Evolutionary conservation across 805 yeast genomes (phyloP), one percentile per base, ranked within the genome.

Genomic region (Kregervanrija pseudodelftensis): DNA sequence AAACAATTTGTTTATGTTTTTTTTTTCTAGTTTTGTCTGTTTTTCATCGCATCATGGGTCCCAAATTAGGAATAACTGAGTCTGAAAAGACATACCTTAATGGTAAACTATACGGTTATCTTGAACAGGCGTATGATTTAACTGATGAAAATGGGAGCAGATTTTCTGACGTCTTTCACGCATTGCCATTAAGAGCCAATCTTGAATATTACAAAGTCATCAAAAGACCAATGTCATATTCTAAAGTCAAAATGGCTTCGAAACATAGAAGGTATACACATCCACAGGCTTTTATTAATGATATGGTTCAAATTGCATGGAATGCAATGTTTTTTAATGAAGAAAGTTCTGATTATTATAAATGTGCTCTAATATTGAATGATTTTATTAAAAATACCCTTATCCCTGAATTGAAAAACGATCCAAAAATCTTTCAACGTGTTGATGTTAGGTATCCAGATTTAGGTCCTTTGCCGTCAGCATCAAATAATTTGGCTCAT

Each of bases 301-400:
- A 90, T 61, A 60, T 90, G 47, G 87, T 83, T 0, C 95, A 86
- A 61, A 84, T 91, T 42, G 76, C 87, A 1, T 87, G 95, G 89
- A 91, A 91, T 59, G 96, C 97, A 3, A 77, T 86, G 48, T 76
- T 82, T 39, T 91, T 82, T 64, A 91, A 91, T 63, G 80, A 79
- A 46, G 80, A 79, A 49, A 80, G 73, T 11, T 78, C 89, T 1
- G 68, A 68, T 13, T 82, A 85, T 43, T 85, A 83, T 63, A 70
- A 70, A 17, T 85, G 83, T 54, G 96, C 89, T 3, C 68, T 71
- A 14, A 67, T 79, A 16, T 62, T 82, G 49, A 82, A 82, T 54
- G 61, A 69, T 37, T 79, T 63, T 57, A 58, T 82, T 39, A 64
- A 61, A 44, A 69, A 71, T 8, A 63, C 62, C 37, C 66, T 71